Conservation (phyloP, 2,329 filamentous ascomycete genomes). For the Colletotrichum liriopes region DNA sequence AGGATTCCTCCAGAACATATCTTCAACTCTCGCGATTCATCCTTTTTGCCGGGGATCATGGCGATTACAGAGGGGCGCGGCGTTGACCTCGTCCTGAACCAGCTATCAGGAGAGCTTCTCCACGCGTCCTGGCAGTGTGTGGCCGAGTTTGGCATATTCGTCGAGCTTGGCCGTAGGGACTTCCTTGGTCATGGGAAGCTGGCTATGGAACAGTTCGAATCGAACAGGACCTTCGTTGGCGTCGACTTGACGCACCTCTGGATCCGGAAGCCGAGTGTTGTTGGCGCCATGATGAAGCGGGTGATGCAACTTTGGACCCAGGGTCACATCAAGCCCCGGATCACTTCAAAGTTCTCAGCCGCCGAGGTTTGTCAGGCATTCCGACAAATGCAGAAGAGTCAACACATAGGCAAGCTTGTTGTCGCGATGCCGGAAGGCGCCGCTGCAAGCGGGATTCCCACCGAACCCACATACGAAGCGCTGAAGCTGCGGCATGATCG, state of each 20-base stretch:
- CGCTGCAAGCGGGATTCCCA: not conserved
- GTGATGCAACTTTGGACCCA: conserved; percentile 10
- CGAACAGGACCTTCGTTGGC: conserved; percentile 53
- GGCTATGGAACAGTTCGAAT: conserved; percentile 62
- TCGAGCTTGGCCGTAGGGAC: conserved; percentile 64
- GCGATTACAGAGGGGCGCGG: conserved; percentile 37
- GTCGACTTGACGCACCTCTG: conserved; percentile 50
- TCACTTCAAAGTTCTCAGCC: conserved; percentile 44
- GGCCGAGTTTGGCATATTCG: conserved; percentile 60
- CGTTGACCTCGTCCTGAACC: conserved; percentile 59
- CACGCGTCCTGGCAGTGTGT: conserved; percentile 62
- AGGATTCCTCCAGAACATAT: conserved; percentile 3
- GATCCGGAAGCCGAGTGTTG: not conserved
- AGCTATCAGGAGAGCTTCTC: conserved; percentile 59
- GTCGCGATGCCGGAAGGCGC: conserved; percentile 45
- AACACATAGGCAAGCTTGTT: conserved; percentile 63
- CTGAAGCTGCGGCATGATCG: conserved; percentile 32
- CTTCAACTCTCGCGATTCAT: conserved; percentile 26
- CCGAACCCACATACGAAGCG: conserved; percentile 9
- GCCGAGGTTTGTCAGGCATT: conserved; percentile 57
- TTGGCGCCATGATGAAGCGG: conserved; percentile 7
- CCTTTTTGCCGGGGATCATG: conserved; percentile 6
- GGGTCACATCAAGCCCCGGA: conserved; percentile 12
- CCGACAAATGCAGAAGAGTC: conserved; percentile 60
- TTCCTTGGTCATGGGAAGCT: conserved; percentile 58